These are phyloP conservation scores for Phascolomyces articulosus DNA, from an alignment of 371 early-diverging fungal genomes.

Conservation along the genomic window DNA sequence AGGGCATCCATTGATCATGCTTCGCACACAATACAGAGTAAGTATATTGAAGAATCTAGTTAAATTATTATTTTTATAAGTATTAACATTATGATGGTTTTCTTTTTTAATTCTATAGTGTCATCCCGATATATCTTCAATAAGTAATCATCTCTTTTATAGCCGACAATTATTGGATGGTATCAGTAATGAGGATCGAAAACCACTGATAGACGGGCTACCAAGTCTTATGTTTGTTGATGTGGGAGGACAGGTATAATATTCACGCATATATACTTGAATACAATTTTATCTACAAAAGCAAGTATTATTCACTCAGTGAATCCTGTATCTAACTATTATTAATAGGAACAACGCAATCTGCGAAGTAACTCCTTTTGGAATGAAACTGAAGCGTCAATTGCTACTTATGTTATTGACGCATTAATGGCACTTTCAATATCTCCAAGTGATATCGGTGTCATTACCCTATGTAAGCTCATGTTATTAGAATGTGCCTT, in stretches of 20 bases:
- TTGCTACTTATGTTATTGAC: constrained; percentile 46
- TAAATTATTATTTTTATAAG: neutral
- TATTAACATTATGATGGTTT: neutral
- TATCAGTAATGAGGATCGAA: constrained; percentile 41
- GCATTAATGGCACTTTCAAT: constrained; percentile 44
- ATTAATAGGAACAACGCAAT: constrained; percentile 52
- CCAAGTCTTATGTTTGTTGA: constrained; percentile 78
- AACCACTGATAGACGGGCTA: constrained; percentile 57
- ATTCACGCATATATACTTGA: neutral
- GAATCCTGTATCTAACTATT: too few relatives aligned
- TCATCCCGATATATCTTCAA: constrained; percentile 77
- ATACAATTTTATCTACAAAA: too few relatives aligned
- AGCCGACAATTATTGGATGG: constrained; percentile 65
- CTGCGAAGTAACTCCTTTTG: constrained; percentile 48
- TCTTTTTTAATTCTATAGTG: constrained; percentile 48
- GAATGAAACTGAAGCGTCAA: constrained; percentile 58
- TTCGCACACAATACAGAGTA: constrained; percentile 88
- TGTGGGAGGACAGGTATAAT: constrained; percentile 41
- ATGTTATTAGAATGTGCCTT: too few relatives aligned
- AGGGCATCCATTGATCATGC: constrained; percentile 59
- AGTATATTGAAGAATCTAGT: too few relatives aligned
- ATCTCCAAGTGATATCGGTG: constrained; percentile 56
- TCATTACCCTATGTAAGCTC: constrained; percentile 71
- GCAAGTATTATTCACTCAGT: too few relatives aligned
- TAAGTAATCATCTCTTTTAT: constrained; percentile 88